A percentile compares a stretch with the other conserved stretches of the same genome.
Evolutionary conservation across 257 asterid genomes (phyloP).

Genomic region (Nemophila menziesii): DNA sequence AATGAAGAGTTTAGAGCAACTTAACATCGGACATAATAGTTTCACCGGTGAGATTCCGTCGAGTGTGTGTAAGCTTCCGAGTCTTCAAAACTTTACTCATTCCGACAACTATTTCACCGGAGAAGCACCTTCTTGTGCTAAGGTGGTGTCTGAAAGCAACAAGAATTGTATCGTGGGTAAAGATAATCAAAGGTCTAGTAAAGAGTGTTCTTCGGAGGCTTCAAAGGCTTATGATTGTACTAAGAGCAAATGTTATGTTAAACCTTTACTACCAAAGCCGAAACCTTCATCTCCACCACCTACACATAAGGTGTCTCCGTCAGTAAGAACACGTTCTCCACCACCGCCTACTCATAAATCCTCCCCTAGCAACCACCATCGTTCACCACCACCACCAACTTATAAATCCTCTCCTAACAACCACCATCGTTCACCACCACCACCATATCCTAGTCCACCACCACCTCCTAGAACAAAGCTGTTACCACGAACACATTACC

Average conservation of each 20-base stretch:
- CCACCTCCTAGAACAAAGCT: constrained; percentile 13
- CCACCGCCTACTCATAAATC: constrained; percentile 10
- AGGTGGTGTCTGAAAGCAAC: constrained; percentile 40
- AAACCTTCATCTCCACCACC: neutral
- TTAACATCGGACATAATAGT: constrained; percentile 54
- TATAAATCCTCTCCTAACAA: no score
- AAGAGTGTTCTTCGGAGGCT: constrained; percentile 42
- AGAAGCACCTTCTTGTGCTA: constrained; percentile 46
- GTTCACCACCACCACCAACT: constrained; percentile 30
- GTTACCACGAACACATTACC: neutral
- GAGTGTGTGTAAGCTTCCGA: constrained; percentile 51
- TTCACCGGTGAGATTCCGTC: constrained; percentile 45
- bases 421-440: constrained; percentile 9
- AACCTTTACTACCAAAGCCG: constrained; percentile 8
- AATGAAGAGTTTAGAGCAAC: constrained; percentile 36
- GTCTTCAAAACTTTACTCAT: constrained; percentile 29
- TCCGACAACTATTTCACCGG: constrained; percentile 48
- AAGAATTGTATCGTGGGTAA: constrained; percentile 46
- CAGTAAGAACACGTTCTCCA: constrained; percentile 37
- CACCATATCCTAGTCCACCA: constrained; percentile 23
- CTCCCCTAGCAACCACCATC: constrained; percentile 9
- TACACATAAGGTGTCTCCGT: neutral
- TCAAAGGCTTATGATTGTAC: constrained; percentile 47
- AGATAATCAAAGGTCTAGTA: constrained; percentile 54
- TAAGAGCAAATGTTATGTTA: constrained; percentile 33